Base-by-base conservation (phyloP, 768 basidiomycete genomes). In the Dioszegia hungarica region DNA sequence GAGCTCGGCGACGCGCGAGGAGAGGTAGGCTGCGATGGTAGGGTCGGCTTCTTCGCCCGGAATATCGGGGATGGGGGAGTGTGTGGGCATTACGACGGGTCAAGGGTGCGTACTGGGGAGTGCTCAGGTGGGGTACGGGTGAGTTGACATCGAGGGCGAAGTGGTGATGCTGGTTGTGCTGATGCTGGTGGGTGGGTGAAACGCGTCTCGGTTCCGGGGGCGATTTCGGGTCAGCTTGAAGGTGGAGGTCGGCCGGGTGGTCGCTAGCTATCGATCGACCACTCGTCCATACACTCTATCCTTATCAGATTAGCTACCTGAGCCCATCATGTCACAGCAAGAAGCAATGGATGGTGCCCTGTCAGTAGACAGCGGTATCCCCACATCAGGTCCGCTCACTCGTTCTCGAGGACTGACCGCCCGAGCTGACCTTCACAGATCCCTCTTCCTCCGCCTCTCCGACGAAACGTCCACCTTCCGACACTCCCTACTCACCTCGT, bases 61-160 rank as follows among this genome's bases (percentile, higher is more conserved):
- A 24, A 74, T 74, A 27, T 66, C 60, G 2, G 72, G 72, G n/a
- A 74, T 68, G 19, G 62, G 59, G 2, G 56, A 58, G 29, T 64
- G 61, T 9, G 62, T 27, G 24, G 49, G 49, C 49, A 51, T 51
- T 5, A 1, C 22, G 24, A 36, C 3, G 9, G 25, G 45, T 17
- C 3, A 9, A 6, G 19, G 17, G n/a, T 10, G 45, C 12, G 29
- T 24, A 12, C 14, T 44, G 29, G 10, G 10, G 43, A 44, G 24
- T 9, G 43, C 25, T 6, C 20, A 27, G 8, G 9, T 44, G 11
- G 45, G 22, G 14, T 46, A 14, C 17, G 19, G 29, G 25, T 12
- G 4, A 14, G 31, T 46, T 5, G 45, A 17, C 15, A 17, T n/a
- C n/a, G n/a, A n/a, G n/a, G n/a, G n/a, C n/a, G n/a, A n/a, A n/a